Percentiles rank a stretch among this genome's conserved stretches.
Evolutionary conservation across 495 filamentous ascomycete genomes (phyloP).

Genomic region (Aspergillus panamensis): DNA sequence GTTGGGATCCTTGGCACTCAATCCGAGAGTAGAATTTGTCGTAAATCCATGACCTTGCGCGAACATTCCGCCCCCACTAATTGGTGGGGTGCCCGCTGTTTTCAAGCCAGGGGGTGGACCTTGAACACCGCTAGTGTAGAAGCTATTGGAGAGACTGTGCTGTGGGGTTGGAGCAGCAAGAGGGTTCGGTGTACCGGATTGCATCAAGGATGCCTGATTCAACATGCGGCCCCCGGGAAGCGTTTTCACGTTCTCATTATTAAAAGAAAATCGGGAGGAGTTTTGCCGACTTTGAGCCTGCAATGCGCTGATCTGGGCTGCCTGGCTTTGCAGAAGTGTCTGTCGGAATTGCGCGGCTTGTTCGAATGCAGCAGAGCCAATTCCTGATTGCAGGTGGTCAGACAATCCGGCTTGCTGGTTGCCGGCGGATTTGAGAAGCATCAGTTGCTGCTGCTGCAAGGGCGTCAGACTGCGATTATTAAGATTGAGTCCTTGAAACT

Average conservation of each 20-base stretch:
- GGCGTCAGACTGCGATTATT: slow-evolving; percentile 72
- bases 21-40: slow-evolving; percentile 60
- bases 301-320: slow-evolving; percentile 46
- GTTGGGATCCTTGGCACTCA: slow-evolving; percentile 67
- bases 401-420: slow-evolving; percentile 52
- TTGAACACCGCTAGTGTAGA: slow-evolving; percentile 63
- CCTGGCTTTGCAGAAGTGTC: slow-evolving; percentile 58
- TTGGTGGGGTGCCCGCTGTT: slow-evolving; percentile 86
- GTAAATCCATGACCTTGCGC: slow-evolving; percentile 74
- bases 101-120: slow-evolving; percentile 95
- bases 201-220: slow-evolving; percentile 87
- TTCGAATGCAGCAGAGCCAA: slow-evolving; percentile 34
- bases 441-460: slow-evolving; percentile 71
- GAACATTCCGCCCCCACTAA: slow-evolving; percentile 71
- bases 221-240: slow-evolving; percentile 79
- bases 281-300: slow-evolving; percentile 82
- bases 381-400: slow-evolving; percentile 53
- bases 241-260: slow-evolving; percentile 82
- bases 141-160: slow-evolving; percentile 41
- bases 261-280: slow-evolving; percentile 87
- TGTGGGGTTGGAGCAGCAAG: slow-evolving; percentile 55
- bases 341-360: slow-evolving; percentile 42
- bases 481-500: slow-evolving; percentile 54
- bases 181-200: slow-evolving; percentile 57
- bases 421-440: slow-evolving; percentile 60